phyloP scores from a whole-genome alignment of 176 grass and related monocot species.

The Oropetium thomaeum region DNA sequence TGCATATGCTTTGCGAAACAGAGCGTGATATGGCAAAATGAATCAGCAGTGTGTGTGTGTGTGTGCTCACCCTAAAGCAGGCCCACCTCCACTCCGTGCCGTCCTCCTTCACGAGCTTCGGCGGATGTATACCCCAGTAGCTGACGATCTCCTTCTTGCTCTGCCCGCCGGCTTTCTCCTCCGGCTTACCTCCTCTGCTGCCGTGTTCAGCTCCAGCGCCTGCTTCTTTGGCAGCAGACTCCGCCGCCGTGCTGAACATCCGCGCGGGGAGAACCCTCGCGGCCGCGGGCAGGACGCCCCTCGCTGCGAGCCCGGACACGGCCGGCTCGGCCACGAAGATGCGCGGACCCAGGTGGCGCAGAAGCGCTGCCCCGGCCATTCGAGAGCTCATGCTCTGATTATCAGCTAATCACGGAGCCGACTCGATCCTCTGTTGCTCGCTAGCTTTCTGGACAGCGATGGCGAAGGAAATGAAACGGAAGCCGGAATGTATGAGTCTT shows the following conservation, averaged over 20 bases:
- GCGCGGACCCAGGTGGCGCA: constrained; percentile 45
- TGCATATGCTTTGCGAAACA: no score
- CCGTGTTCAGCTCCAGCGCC: background rate
- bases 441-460: background rate
- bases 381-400: constrained; percentile 44
- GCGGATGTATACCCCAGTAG: constrained; percentile 58
- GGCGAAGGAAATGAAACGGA: background rate
- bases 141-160: constrained; percentile 30
- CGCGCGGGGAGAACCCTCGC: constrained; percentile 36
- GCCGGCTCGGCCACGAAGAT: constrained; percentile 29
- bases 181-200: background rate
- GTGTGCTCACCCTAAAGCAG: constrained; percentile 49
- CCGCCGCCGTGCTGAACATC: constrained; percentile 36
- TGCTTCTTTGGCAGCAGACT: constrained; percentile 10
- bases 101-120: constrained; percentile 49
- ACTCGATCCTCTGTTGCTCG: background rate
- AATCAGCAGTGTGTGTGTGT: no score
- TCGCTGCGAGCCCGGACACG: constrained; percentile 21
- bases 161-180: background rate
- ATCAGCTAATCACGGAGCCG: background rate
- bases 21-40: background rate
- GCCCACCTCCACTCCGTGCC: constrained; percentile 61
- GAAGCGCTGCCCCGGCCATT: constrained; percentile 35
- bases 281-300: constrained; percentile 21
- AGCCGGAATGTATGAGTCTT: background rate